Base-by-base conservation (phyloP, 2,329 filamentous ascomycete genomes). In the Helotiales sp. region DNA sequence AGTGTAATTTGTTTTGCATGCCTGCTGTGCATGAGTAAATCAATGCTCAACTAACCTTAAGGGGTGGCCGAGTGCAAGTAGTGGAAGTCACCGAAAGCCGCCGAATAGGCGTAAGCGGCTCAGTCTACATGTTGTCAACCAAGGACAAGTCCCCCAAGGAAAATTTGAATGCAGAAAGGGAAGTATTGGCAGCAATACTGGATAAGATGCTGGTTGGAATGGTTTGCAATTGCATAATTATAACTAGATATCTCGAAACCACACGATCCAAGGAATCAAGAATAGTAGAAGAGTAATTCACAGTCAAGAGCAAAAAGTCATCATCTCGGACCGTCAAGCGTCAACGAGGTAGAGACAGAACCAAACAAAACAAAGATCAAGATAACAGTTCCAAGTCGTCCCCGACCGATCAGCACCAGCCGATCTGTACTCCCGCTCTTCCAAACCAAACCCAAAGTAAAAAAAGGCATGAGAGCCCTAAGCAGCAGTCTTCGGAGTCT, bases 341-440 rank as follows among this genome's bases (percentile, higher is more conserved):
- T 40, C 32, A 57, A 26, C 30, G 30, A 57, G 30, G 17, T 47
- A 34, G 10, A 61, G 17, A 17, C 20, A 52, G 15, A 20, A 55
- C 47, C 28, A 17, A 15, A 24, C n/a, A 22, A 26, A 22, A n/a
- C 28, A 45, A 34, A 26, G 43, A 63, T 28, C 24, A 37, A 45
- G 13, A 40, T 45, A 66, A 50, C 22, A 61, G 52, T 15, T 45
- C 59, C 22, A 43, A 55, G 65, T 24, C 57, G 45, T 55, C 45
- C 54, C 52, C 64, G 20, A 57, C 67, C 54, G 40, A 64, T 55
- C 61, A 65, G 64, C 67, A 37, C 40, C 49, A 61, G 64, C 58
- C 62, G 59, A 61, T 65, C 63, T 61, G 17, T 55, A 67, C 67
- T 69, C 67, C 67, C 54, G 40, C 61, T 22, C 57, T 26, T 30